Percentiles rank a stretch among this genome's conserved stretches.
These are phyloP conservation scores for Starmerella bombicola DNA, from an alignment of 805 yeast species.

Conservation along the genomic window DNA sequence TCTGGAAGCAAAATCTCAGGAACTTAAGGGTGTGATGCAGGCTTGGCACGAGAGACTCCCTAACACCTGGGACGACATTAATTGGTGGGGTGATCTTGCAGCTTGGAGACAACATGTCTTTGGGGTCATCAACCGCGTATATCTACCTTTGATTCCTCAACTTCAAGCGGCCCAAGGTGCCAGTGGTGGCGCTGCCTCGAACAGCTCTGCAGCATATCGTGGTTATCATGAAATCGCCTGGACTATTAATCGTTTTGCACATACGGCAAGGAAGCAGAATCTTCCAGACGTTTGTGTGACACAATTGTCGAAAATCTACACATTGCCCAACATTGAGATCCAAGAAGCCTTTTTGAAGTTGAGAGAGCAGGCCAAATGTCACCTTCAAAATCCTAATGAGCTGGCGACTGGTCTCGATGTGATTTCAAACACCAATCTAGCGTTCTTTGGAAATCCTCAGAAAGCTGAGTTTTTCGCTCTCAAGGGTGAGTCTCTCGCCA, in stretches of 20 bases:
- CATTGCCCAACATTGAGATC: conserved; percentile 91
- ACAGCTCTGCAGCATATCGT: conserved; percentile 83
- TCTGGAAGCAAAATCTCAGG: conserved; percentile 85
- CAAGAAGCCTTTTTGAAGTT: conserved; percentile 94
- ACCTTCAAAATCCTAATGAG: conserved; percentile 82
- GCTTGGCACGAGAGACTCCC: conserved; percentile 98
- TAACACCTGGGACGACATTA: conserved; percentile 93
- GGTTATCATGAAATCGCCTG: conserved; percentile 99
- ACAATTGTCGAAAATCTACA: conserved; percentile 85
- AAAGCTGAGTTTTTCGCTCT: conserved; percentile 95
- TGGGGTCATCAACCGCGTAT: conserved; percentile 86
- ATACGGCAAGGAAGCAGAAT: conserved; percentile 91
- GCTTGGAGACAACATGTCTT: conserved; percentile 99
- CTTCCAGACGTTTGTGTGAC: conserved; percentile 94
- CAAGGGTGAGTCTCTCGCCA: conserved; percentile 95
- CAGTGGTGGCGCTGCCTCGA: conserved; percentile 43
- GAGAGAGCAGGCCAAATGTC: conserved; percentile 96
- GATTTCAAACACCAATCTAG: conserved; percentile 88
- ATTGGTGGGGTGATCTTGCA: conserved; percentile 92
- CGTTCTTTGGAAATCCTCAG: conserved; percentile 92
- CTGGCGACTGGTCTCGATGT: conserved; percentile 92
- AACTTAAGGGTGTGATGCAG: conserved; percentile 81
- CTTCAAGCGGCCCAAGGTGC: conserved; percentile 46
- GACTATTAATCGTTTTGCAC: conserved; percentile 96
- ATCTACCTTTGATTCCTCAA: conserved; percentile 82